A percentile compares a stretch with the other conserved stretches of the same genome.
Conservation (phyloP, 257 asterid species). For the Ocimum tenuiflorum region DNA sequence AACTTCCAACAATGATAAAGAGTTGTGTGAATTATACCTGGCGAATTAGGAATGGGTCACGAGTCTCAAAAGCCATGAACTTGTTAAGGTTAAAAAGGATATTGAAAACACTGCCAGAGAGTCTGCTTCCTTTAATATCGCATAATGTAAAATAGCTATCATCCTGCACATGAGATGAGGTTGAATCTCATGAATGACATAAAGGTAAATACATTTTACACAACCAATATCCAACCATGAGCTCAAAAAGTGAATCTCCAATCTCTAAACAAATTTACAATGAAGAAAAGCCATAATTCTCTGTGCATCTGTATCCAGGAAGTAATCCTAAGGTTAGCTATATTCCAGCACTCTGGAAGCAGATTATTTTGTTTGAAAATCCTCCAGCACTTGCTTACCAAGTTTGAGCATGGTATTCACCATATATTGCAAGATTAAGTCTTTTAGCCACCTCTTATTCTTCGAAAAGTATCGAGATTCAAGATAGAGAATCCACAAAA, state of each 20-base stretch:
- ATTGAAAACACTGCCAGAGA: conserved; percentile 88
- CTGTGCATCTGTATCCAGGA: not conserved
- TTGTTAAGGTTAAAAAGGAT: conserved; percentile 94
- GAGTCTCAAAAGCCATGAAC: conserved; percentile 99
- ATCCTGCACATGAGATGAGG: conserved; percentile 45
- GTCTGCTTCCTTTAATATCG: conserved; percentile 84
- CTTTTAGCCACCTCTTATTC: conserved; percentile 6
- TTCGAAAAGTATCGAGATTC: too few species aligned
- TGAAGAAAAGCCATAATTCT: not conserved
- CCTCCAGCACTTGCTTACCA: not conserved
- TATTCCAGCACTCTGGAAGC: not conserved
- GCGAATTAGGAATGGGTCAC: conserved; percentile 94
- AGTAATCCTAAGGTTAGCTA: not conserved
- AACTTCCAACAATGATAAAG: not conserved
- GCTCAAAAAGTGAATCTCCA: not conserved
- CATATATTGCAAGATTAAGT: conserved; percentile 11
- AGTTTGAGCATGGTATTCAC: not conserved
- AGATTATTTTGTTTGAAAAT: not conserved
- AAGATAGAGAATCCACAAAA: not conserved
- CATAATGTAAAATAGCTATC: conserved; percentile 73
- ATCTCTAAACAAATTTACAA: not conserved
- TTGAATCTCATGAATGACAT: conserved; percentile 16
- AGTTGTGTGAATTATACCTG: conserved; percentile 50
- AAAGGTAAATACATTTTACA: not conserved
- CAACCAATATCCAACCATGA: not conserved